These are phyloP conservation scores for Aureobasidium sp. DNA, from an alignment of 2,329 filamentous ascomycete species.

Conservation along the genomic window DNA sequence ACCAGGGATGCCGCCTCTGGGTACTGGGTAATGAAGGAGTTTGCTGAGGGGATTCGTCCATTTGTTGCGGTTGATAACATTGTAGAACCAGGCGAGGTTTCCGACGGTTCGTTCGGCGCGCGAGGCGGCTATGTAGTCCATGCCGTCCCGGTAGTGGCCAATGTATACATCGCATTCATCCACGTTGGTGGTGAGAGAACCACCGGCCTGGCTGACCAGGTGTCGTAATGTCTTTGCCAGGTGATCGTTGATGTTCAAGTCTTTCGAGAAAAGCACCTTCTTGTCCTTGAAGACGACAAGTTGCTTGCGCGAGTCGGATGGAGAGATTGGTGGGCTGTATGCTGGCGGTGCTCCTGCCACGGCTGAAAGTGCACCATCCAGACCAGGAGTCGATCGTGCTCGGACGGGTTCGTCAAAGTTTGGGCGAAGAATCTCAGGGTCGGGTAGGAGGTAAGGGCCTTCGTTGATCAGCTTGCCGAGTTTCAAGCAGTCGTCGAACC, in stretches of 20 bases:
- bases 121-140: conserved; percentile 68
- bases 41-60: conserved; percentile 81
- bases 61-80: conserved; percentile 77
- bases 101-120: conserved; percentile 75
- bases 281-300: conserved; percentile 70
- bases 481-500: conserved; percentile 88
- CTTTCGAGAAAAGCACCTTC: conserved; percentile 65
- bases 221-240: conserved; percentile 59
- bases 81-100: conserved; percentile 88
- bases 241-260: conserved; percentile 62
- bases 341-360: conserved; percentile 34
- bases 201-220: conserved; percentile 65
- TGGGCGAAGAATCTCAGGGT: conserved; percentile 66
- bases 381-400: conserved; percentile 32
- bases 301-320: conserved; percentile 40
- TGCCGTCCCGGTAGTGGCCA: conserved; percentile 76
- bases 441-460: conserved; percentile 71
- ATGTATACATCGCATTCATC: conserved; percentile 73
- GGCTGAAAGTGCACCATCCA: conserved; percentile 59
- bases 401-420: conserved; percentile 19
- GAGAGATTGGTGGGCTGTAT: conserved; percentile 29
- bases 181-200: conserved; percentile 56
- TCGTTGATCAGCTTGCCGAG: conserved; percentile 88
- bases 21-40: conserved; percentile 82
- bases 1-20: conserved; percentile 66